Evolutionary conservation across 148 eudicot genomes (phyloP), one percentile per base, ranked within the genome.

Genomic region (Gaultheria prostrata): DNA sequence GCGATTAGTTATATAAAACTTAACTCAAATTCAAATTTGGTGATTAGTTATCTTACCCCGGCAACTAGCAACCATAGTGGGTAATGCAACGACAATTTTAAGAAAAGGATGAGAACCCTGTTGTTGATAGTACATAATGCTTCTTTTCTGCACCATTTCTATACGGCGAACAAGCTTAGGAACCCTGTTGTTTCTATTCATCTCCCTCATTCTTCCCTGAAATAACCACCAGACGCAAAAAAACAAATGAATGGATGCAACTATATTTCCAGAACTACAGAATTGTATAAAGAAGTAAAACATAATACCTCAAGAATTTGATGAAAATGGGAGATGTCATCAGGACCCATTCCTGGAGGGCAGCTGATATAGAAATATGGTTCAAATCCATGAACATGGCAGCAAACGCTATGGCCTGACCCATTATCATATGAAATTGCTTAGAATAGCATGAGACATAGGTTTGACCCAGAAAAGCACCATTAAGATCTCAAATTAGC

Each of bases 361-460:
- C 99, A 96, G 84, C 88, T 92, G 81, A 96, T 89, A 87, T 93
- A 94, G 83, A 96, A 94, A 82, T 96, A 96, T 54, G 99, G 98
- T 87, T 96, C 99, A 88, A 96, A 96, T 85, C 99, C 99, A 93
- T 96, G 99, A 76, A 96, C 99, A 86, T 91, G 79, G 86, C 98
- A 96, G 90, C 99, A 94, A 53, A 92, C 92, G 78, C 99, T 96
- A 85, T 96, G 91, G 20, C 99, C 99, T 96, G 85, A 61, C 76
- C 59, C 82, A 77, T 75, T 81, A 45, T 81, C 84, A 85, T 26
- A 76, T 83, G 61, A 51, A 78, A 72, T 43, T 54, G 46, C 54
- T 85, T 46, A 81, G 75, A 28, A 26, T 61, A 57, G 53, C 49
- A 56, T 63, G 50, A 39, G 39, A 85, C 45, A 57, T 28, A 5